A percentile compares a stretch with the other conserved stretches of the same genome.
phyloP scores from a whole-genome alignment of 2,329 filamentous ascomycete genomes.

The Camptophora hylomeconis region DNA sequence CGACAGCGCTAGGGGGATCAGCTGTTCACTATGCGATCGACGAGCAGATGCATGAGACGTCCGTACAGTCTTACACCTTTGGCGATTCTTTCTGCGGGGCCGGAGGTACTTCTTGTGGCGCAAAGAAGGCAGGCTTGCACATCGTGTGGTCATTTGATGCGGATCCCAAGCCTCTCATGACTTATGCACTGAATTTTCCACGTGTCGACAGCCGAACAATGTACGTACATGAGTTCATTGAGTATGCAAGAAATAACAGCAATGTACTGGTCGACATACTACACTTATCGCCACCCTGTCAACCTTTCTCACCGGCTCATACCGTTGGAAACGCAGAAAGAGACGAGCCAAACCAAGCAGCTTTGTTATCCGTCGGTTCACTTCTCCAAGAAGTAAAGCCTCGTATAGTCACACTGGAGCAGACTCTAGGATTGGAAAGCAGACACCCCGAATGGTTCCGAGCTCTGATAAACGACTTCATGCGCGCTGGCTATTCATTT shows the following conservation, averaged over 20 bases:
- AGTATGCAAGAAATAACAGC: slow-evolving; percentile 11
- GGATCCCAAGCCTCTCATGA: slow-evolving; percentile 40
- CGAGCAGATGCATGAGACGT: not conserved
- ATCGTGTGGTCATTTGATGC: slow-evolving; percentile 54
- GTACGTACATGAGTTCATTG: slow-evolving; percentile 39
- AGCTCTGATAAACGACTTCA: slow-evolving; percentile 50
- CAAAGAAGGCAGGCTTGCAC: slow-evolving; percentile 43
- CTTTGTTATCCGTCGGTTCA: slow-evolving; percentile 34
- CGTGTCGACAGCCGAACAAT: slow-evolving; percentile 16
- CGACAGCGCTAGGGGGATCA: slow-evolving; percentile 16
- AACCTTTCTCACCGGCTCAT: slow-evolving; percentile 61
- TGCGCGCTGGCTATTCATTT: slow-evolving; percentile 53
- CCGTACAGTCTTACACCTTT: slow-evolving; percentile 44
- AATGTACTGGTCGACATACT: slow-evolving; percentile 48
- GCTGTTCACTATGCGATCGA: slow-evolving; percentile 13
- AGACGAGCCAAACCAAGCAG: slow-evolving; percentile 55
- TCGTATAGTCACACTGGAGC: slow-evolving; percentile 62
- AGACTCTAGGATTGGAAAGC: slow-evolving; percentile 56
- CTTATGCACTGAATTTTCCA: slow-evolving; percentile 47
- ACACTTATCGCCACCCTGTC: slow-evolving; percentile 67
- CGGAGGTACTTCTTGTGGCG: slow-evolving; percentile 58
- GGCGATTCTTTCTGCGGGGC: slow-evolving; percentile 63
- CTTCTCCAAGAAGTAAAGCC: slow-evolving; percentile 49
- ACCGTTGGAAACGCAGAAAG: slow-evolving; percentile 41
- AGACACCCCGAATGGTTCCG: slow-evolving; percentile 45